Percentiles rank a stretch among this genome's conserved stretches.
These are phyloP conservation scores for Acacia crassicarpa DNA, from an alignment of 306 rosid genomes.

Conservation along the genomic window DNA sequence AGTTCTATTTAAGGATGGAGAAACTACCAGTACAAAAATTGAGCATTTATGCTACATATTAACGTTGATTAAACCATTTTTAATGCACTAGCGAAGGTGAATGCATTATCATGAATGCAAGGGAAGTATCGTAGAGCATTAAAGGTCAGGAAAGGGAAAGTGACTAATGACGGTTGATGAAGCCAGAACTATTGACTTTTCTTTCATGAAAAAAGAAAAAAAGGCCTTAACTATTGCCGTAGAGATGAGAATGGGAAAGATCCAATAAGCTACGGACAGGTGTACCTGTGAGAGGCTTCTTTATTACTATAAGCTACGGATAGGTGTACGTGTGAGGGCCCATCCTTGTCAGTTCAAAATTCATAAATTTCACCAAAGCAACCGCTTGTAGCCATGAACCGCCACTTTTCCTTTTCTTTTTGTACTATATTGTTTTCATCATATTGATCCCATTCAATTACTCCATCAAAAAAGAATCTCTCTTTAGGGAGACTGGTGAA, in stretches of 20 bases:
- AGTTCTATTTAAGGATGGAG: no score
- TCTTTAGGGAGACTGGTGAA: neutral
- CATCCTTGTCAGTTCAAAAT: constrained; percentile 29
- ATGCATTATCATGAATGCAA: neutral
- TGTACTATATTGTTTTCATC: neutral
- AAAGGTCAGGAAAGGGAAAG: neutral
- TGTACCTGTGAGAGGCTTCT: neutral
- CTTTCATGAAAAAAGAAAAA: no score
- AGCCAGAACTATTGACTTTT: neutral
- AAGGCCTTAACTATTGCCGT: neutral
- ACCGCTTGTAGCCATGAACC: neutral
- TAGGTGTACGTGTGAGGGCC: constrained; percentile 7
- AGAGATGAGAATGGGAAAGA: neutral
- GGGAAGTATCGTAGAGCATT: neutral
- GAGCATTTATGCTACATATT: no score
- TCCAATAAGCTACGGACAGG: constrained; percentile 10
- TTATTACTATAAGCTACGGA: neutral
- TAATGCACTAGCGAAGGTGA: neutral
- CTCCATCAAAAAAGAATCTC: constrained; percentile 16
- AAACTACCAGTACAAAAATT: no score
- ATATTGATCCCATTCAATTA: neutral
- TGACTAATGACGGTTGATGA: neutral
- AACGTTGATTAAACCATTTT: no score
- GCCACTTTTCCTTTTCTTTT: constrained; percentile 1
- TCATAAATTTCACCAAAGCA: constrained; percentile 41